Conservation (phyloP, 2,329 filamentous ascomycete species). For the Penicillium brasilianum region DNA sequence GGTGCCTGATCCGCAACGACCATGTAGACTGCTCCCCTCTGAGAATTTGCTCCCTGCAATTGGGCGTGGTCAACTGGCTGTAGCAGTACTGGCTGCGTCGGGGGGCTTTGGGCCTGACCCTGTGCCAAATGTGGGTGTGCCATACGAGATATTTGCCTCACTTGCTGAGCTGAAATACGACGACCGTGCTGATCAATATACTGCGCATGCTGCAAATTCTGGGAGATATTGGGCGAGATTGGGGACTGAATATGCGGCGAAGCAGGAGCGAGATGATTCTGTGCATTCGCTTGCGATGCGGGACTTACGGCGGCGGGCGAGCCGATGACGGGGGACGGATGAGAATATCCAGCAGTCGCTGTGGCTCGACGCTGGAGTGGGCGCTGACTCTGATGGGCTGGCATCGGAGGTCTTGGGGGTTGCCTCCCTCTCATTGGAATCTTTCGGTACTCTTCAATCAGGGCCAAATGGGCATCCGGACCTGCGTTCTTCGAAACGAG, state of each 20-base stretch:
- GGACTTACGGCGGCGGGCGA: not conserved
- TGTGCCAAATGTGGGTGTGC: not conserved
- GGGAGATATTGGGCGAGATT: not conserved
- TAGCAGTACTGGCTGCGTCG: not conserved
- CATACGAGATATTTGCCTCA: not conserved
- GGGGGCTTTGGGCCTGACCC: not conserved
- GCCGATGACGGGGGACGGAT: not conserved
- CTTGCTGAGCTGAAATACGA: not conserved
- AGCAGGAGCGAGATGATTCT: not conserved
- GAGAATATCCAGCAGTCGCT: not conserved
- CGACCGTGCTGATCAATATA: not conserved
- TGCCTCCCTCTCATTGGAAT: conserved; percentile 20
- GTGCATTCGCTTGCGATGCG: not conserved
- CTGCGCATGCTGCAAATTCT: not conserved
- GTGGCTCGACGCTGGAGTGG: not conserved
- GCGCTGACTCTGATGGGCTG: not conserved
- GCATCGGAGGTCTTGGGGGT: conserved; percentile 14
- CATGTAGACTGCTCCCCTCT: not conserved
- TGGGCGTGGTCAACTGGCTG: not conserved
- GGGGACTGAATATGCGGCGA: not conserved
- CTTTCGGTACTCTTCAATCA: conserved; percentile 11
- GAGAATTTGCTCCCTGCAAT: not conserved
- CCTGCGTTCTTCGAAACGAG: not conserved
- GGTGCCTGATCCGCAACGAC: not conserved
- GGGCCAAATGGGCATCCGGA: not conserved